Conservation (phyloP, 257 asterid genomes). For the Striga asiatica region DNA sequence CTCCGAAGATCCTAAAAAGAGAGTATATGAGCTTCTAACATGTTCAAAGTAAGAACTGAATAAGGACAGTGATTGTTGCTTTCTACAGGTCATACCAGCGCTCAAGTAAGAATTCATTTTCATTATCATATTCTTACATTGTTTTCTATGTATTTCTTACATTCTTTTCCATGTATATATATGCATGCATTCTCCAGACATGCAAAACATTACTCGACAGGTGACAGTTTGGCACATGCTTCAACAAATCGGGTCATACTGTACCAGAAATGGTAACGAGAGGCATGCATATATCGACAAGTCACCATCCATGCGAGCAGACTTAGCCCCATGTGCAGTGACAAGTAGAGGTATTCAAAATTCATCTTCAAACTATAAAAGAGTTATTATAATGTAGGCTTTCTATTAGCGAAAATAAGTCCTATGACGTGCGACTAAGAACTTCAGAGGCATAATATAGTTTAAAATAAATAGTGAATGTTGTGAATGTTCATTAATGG, state of each 20-base stretch:
- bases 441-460: no score
- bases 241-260: conserved; percentile 79
- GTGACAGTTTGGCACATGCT: conserved; percentile 99
- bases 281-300: conserved; percentile 75
- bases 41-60: no score
- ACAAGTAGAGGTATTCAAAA: conserved; percentile 71
- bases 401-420: no score
- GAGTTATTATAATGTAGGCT: conserved; percentile 49
- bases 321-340: conserved; percentile 72
- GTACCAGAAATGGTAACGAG: conserved; percentile 78
- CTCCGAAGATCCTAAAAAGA: neutral
- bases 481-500: no score
- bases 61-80: no score
- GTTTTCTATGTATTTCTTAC: neutral
- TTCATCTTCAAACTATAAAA: conserved; percentile 54
- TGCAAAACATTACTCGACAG: conserved; percentile 34
- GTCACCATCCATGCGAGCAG: conserved; percentile 74
- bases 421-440: no score
- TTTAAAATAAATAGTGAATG: no score
- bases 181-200: no score
- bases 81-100: no score
- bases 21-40: neutral
- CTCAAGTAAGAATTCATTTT: conserved; percentile 6
- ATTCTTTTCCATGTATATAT: neutral
- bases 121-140: neutral